These are phyloP conservation scores for Eragrostis tef DNA, from an alignment of 202 grass and related monocot genomes.

Conservation along the genomic window DNA sequence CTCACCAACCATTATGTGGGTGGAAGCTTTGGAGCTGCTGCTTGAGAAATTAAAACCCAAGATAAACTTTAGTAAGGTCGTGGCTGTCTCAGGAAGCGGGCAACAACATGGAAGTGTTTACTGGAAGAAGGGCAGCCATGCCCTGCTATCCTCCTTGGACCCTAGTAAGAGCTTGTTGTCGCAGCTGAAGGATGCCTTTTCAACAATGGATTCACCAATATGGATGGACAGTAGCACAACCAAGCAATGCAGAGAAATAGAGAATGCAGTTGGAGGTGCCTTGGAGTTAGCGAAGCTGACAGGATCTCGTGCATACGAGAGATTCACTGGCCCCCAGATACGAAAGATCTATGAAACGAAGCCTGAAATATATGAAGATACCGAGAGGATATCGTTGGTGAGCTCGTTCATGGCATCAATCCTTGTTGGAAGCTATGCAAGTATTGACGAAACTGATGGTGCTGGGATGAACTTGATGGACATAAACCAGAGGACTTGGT, in stretches of 20 bases:
- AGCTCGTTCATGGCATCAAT: constrained; percentile 94
- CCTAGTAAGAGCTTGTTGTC: constrained; percentile 59
- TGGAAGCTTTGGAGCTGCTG: constrained; percentile 86
- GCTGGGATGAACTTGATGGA: constrained; percentile 99
- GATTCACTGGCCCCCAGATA: constrained; percentile 91
- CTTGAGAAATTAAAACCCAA: constrained; percentile 80
- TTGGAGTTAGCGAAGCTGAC: constrained; percentile 86
- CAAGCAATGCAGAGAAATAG: constrained; percentile 88
- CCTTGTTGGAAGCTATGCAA: constrained; percentile 78
- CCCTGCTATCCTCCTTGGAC: constrained; percentile 68
- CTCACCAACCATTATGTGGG: constrained; percentile 93
- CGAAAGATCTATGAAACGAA: constrained; percentile 70
- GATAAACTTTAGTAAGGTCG: constrained; percentile 69
- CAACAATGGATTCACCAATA: constrained; percentile 77
- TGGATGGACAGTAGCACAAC: constrained; percentile 99
- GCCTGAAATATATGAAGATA: constrained; percentile 67
- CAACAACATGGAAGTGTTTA: constrained; percentile 96
- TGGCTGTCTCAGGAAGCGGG: constrained; percentile 78
- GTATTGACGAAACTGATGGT: constrained; percentile 95
- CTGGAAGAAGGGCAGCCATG: constrained; percentile 79
- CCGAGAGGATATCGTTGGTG: constrained; percentile 87
- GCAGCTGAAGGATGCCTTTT: constrained; percentile 78
- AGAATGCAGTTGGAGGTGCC: constrained; percentile 79
- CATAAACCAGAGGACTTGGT: constrained; percentile 78
- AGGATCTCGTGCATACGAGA: constrained; percentile 84